Conservation (phyloP, 495 filamentous ascomycete genomes). For the Chaetomidium leptoderma region DNA sequence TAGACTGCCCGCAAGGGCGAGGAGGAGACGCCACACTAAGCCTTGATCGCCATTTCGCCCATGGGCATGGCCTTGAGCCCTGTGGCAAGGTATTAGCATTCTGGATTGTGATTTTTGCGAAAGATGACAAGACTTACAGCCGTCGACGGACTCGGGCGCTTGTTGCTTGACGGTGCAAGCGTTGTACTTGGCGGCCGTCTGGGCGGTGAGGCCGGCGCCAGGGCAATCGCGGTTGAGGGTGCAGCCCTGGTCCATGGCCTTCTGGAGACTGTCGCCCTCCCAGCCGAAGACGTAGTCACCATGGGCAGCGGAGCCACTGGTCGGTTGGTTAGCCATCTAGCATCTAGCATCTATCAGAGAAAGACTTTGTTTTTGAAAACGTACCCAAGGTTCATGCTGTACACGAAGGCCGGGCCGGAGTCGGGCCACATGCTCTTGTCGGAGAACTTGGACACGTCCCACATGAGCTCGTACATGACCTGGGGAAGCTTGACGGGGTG, state of each 20-base stretch:
- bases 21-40: no score
- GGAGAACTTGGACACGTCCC: constrained; percentile 53
- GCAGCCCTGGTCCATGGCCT: constrained; percentile 58
- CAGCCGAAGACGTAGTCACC: constrained; percentile 80
- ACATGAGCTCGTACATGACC: constrained; percentile 69
- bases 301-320: constrained; percentile 51
- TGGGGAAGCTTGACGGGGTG: constrained; percentile 63
- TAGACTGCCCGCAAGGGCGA: neutral
- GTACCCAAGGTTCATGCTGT: constrained; percentile 50
- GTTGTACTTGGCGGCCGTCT: constrained; percentile 43
- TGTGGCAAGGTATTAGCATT: constrained; percentile 18
- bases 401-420: constrained; percentile 52
- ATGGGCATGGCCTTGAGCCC: constrained; percentile 51
- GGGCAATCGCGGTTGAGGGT: constrained; percentile 51
- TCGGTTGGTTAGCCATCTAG: neutral
- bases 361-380: constrained; percentile 16
- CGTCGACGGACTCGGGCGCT: constrained; percentile 48
- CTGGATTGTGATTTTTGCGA: neutral
- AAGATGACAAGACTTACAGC: constrained; percentile 38
- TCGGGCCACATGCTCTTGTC: constrained; percentile 53
- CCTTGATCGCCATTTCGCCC: constrained; percentile 50
- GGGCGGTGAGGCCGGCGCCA: constrained; percentile 42
- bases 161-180: constrained; percentile 47
- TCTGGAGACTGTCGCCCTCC: constrained; percentile 61
- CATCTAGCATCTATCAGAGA: no score